These are phyloP conservation scores for Lolium multiflorum DNA, from an alignment of 176 grass and related monocot species.

Conservation along the genomic window DNA sequence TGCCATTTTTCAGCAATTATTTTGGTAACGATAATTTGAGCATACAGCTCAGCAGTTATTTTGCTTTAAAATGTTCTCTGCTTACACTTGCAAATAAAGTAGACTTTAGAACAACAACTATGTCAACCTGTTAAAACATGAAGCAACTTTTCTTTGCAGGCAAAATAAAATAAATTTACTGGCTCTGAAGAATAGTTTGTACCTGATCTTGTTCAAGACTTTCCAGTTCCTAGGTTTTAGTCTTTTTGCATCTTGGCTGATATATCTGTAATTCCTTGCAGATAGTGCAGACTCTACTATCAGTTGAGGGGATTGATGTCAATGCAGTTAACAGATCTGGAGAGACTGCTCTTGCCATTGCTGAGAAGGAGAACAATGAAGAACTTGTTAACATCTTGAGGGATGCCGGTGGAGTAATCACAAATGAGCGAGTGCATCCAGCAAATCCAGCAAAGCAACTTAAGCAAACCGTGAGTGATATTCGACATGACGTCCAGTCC, in stretches of 20 bases:
- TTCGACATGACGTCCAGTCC: conserved; percentile 82
- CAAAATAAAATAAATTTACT: neutral
- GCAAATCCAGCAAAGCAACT: conserved; percentile 79
- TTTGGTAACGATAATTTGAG: neutral
- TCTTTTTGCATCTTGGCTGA: conserved; percentile 34
- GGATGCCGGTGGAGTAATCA: conserved; percentile 59
- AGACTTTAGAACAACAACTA: neutral
- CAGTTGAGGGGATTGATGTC: conserved; percentile 66
- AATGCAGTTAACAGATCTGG: conserved; percentile 79
- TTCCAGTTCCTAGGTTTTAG: neutral
- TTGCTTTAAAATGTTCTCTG: neutral
- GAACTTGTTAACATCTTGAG: conserved; percentile 72
- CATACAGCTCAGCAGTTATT: neutral
- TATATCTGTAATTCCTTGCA: conserved; percentile 51
- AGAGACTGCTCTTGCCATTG: conserved; percentile 73
- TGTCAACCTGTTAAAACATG: neutral
- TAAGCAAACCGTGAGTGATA: conserved; percentile 93
- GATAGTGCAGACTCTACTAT: conserved; percentile 68
- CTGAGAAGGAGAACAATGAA: conserved; percentile 70
- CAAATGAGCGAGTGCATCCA: conserved; percentile 64
- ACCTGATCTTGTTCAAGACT: neutral
- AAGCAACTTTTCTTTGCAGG: neutral
- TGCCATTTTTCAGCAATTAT: no score
- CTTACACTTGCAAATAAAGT: neutral
- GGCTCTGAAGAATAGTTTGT: neutral